phyloP scores from a whole-genome alignment of 768 basidiomycete genomes.

The Collybia sp. region DNA sequence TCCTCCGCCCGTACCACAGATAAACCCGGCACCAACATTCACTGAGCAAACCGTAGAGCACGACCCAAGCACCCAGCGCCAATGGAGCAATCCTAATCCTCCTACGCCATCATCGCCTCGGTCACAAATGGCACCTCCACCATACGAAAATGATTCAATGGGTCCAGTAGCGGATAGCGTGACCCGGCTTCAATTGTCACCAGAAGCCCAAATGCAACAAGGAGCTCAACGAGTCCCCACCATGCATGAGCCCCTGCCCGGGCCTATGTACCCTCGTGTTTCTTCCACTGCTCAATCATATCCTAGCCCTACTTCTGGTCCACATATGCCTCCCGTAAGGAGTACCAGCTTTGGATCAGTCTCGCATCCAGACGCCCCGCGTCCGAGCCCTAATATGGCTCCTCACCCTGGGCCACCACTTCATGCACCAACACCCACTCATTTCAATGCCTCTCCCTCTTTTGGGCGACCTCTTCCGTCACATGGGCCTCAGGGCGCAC shows the following conservation, averaged over 20 bases:
- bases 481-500: slow-evolving; percentile 1
- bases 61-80: neutral
- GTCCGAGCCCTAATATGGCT: slow-evolving; percentile 7
- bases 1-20: slow-evolving; percentile 60
- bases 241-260: slow-evolving; percentile 14
- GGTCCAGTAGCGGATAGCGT: slow-evolving; percentile 11
- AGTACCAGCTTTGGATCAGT: slow-evolving; percentile 27
- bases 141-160: slow-evolving; percentile 10
- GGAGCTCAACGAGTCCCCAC: slow-evolving; percentile 18
- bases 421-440: slow-evolving; percentile 12
- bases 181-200: slow-evolving; percentile 16
- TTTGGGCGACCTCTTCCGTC: neutral
- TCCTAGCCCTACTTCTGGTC: slow-evolving; percentile 23
- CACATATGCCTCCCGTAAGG: slow-evolving; percentile 31
- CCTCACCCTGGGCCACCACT: slow-evolving; percentile 10
- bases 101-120: slow-evolving; percentile 4
- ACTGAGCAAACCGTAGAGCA: neutral
- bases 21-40: slow-evolving; percentile 23
- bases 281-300: slow-evolving; percentile 27
- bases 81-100: slow-evolving; percentile 7
- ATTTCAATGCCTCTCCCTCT: neutral
- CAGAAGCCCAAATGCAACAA: slow-evolving; percentile 24
- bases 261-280: slow-evolving; percentile 12
- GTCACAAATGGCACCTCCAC: slow-evolving; percentile 5
- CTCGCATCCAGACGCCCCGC: slow-evolving; percentile 9